Base-by-base conservation (phyloP, 768 basidiomycete species). In the Boletus pseudopeckii region DNA sequence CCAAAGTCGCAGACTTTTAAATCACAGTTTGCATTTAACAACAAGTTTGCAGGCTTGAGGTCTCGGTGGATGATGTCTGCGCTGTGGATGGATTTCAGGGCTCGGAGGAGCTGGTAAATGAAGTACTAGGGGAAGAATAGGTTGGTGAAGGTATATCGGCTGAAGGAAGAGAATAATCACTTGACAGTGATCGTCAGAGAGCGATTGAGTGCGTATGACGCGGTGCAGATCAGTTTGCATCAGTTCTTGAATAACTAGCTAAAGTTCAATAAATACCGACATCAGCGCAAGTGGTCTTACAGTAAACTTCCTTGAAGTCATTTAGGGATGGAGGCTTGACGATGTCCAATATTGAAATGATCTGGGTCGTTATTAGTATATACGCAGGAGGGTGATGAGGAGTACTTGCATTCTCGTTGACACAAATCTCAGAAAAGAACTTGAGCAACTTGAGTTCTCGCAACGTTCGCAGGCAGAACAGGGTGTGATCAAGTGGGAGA, bases 221-320 rank as follows among this genome's bases (percentile, higher is more conserved):
- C 92, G 84, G 69, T 96, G 94, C 64, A 96, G 72, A 66, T 92
- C 91, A 17, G 90, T 93, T 68, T 93, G 90, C 85, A 92, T 90
- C 52, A 93, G 75, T 69, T 94, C 91, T 67, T 92, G 89, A 57
- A 91, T 83, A 64, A 88, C 86, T 88, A 63, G 24, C 42, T 7
- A 48, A 44, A 24, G 49, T 51, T 61, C 32, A 52, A 52, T 44
- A 14, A 52, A 56, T 14, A 28, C 22, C 48, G 24, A 30, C 13
- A 38, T 39, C 18, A n/a, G 22, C 4, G 41, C 45, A 48, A 15
- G 33, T 17, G 57, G 15, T 47, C 83, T 30, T 57, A 86, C 87
- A 88, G 69, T 93, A 92, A 26, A 92, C 92, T 65, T 96, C 92
- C 59, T 83, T 90, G 77, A 96, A 96, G 4, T 78, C 76, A 5